A percentile compares a stretch with the other conserved stretches of the same genome.
phyloP scores from a whole-genome alignment of 139 green algal species.

The Tetradesmus lagerheimii region DNA sequence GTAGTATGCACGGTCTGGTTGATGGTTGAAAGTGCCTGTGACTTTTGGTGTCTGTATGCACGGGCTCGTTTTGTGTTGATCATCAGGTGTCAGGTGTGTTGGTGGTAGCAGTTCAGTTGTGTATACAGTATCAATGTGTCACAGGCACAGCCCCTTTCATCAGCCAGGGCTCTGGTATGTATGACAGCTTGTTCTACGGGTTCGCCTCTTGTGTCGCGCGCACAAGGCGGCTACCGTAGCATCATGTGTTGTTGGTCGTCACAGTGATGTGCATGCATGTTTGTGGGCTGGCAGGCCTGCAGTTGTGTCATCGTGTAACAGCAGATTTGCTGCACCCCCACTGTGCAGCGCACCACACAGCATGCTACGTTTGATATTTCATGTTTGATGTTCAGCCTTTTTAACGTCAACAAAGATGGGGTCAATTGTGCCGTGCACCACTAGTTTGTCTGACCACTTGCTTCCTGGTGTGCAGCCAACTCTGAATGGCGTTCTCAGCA shows the following conservation, averaged over 20 bases:
- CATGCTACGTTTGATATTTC: neutral
- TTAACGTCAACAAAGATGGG: no score
- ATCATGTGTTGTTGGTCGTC: neutral
- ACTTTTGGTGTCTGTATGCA: neutral
- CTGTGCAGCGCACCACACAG: neutral
- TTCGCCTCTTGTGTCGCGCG: no score
- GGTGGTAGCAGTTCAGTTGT: neutral
- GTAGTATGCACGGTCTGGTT: neutral
- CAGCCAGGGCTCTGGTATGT: neutral
- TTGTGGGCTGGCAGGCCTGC: neutral
- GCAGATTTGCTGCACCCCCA: neutral
- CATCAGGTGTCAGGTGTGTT: neutral
- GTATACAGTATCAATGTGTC: neutral
- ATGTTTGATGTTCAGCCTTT: neutral
- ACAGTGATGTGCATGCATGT: neutral
- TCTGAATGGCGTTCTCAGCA: no score
- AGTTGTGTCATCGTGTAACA: neutral
- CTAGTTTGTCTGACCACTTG: no score
- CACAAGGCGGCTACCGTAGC: no score
- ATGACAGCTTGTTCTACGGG: neutral
- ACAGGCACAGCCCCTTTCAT: neutral
- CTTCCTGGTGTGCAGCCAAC: no score
- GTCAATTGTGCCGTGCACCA: no score
- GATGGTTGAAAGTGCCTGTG: neutral
- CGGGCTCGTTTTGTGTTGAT: neutral